Conservation (phyloP, 2,329 filamentous ascomycete genomes). For the Thielaviopsis punctulata region DNA sequence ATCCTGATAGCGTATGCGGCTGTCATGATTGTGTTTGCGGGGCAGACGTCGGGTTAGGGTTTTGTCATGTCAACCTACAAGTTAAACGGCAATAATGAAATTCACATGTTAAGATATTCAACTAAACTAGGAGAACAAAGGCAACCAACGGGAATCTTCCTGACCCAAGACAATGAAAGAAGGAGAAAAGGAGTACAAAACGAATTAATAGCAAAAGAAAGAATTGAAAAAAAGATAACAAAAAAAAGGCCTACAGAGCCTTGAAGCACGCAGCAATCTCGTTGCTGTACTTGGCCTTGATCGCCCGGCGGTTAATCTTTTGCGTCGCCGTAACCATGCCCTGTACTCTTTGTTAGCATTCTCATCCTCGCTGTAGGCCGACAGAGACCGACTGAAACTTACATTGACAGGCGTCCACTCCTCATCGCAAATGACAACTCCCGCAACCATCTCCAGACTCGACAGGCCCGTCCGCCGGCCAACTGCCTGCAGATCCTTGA, state of each 20-base stretch:
- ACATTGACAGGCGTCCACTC: constrained; percentile 79
- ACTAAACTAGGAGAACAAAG: neutral
- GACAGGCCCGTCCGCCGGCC: constrained; percentile 50
- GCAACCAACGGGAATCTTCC: neutral
- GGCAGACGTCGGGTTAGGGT: too few relatives aligned
- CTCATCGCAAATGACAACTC: constrained; percentile 63
- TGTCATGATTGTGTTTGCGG: neutral
- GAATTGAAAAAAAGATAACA: neutral
- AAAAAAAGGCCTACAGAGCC: constrained; percentile 9
- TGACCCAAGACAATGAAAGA: neutral
- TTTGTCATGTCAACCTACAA: too few relatives aligned
- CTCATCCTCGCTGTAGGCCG: neutral
- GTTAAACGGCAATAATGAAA: too few relatives aligned
- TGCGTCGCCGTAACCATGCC: constrained; percentile 44
- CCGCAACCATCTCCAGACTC: constrained; percentile 57
- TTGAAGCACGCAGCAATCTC: constrained; percentile 30
- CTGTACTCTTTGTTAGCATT: constrained; percentile 20
- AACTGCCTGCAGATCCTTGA: constrained; percentile 50
- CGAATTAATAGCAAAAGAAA: neutral
- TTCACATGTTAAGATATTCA: neutral
- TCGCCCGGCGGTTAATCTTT: constrained; percentile 38
- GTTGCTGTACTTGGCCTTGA: constrained; percentile 32
- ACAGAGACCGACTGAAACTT: constrained; percentile 24
- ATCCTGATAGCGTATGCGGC: neutral
- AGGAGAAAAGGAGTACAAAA: neutral